Evolutionary conservation across 345 rosid genomes (phyloP).

Genomic region (Erodium maritimum): DNA sequence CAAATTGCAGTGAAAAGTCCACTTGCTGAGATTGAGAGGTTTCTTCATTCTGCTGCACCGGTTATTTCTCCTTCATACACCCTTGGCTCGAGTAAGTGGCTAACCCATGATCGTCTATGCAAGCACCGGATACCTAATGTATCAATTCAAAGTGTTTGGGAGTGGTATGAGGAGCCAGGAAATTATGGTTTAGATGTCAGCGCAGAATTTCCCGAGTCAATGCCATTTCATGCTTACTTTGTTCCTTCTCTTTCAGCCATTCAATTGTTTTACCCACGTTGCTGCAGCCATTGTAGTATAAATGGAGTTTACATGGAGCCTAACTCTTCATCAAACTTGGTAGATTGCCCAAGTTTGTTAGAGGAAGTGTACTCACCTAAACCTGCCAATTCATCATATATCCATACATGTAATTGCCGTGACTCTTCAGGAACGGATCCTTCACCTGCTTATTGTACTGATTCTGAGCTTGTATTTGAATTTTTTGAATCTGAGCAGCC

Average conservation of each 20-base stretch:
- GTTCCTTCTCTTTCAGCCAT: constrained; percentile 24
- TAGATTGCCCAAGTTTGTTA: too few relatives aligned
- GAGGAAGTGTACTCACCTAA: too few relatives aligned
- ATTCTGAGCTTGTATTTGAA: constrained; percentile 19
- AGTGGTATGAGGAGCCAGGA: constrained; percentile 19
- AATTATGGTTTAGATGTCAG: constrained; percentile 19
- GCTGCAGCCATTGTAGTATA: constrained; percentile 2
- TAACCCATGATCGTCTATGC: constrained; percentile 4
- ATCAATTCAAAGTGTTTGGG: constrained; percentile 19
- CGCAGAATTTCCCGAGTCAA: constrained; percentile 3
- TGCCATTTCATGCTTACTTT: constrained; percentile 17
- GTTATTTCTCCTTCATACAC: constrained; percentile 5
- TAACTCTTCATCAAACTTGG: too few relatives aligned
- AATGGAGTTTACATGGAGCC: background rate
- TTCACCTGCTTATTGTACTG: background rate
- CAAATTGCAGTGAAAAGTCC: constrained; percentile 8
- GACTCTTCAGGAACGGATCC: background rate
- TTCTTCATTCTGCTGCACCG: constrained; percentile 16
- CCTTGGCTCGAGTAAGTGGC: constrained; percentile 1
- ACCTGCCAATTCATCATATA: background rate
- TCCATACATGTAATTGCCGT: background rate
- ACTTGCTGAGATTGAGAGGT: constrained; percentile 18
- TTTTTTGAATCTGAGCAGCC: constrained; percentile 17
- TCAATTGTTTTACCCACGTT: constrained; percentile 14
- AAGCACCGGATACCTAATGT: constrained; percentile 8